Base-by-base conservation (phyloP, 2,329 filamentous ascomycete species). In the Magnaporthiopsis rhizophila region DNA sequence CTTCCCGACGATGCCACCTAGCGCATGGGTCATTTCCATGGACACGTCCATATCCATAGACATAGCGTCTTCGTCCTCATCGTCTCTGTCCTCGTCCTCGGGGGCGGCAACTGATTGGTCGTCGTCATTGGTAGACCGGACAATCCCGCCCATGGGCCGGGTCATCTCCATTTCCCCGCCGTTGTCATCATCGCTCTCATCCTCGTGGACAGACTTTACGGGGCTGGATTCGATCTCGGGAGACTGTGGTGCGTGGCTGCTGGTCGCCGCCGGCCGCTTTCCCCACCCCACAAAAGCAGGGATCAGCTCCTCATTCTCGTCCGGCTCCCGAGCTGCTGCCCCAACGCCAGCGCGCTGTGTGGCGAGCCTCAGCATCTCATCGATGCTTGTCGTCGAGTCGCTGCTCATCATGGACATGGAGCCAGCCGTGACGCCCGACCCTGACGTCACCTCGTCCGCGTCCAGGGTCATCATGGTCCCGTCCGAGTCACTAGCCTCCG, bases 381-480 rank as follows among this genome's bases (percentile, higher is more conserved):
- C 92, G 8, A 97, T 77, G 12, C 87, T 86, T 30, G 85, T 87
- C 67, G 88, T 92, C 8, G 90, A 91, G 24, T 85, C 85, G 24
- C 85, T 88, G 34, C 80, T 81, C 63, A 76, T 80, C 53, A 74
- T 72, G 59, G 80, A 82, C 66, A 80, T 79, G 28, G 84, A 86
- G 32, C 83, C 83, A 2, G 81, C 80, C 12, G 89, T 90, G 59
- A 81, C 84, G 59, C 86, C 78, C 21, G 89, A 90, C 32, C 85
- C 87, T 38, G 86, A 85, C 1, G 89, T 92, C 67, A 89, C 84
- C 69, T 93, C 90, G 65, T 95, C 90, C 24, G 90, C 81, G 66
- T 94, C 91, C 59, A 96, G 79, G 50, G 88, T 94, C 87, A 93
- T 91, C 74, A 91, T 89, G 0, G 90, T 93, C 36, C 87, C 89